Evolutionary conservation across 305 asterid genomes (phyloP), one percentile per base, ranked within the genome.

Genomic region (Fraxinus xanthoxyloides): DNA sequence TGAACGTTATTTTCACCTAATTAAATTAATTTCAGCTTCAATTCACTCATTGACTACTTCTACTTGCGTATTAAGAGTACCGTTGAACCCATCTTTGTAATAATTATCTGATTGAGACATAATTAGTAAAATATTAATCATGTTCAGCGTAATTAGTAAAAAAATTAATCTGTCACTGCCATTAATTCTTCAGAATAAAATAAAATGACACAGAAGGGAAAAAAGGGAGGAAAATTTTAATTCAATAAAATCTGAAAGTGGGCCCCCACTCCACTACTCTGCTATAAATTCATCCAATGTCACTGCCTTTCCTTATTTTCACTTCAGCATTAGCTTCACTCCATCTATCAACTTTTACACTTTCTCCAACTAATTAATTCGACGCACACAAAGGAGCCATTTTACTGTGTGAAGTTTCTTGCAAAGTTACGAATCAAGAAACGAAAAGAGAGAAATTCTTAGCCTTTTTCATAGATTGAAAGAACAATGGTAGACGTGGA

Each of bases 401-500:
- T 54, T 78, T 69, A 31, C 24, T 70, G 40, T 31, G 23, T 67
- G 32, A 77, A n/a, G 34, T 31, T 35, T 28, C 40, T 17, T 78
- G 80, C 82, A 59, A 72, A 78, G 54, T 63, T 43, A 84, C 43
- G 1, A 36, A 73, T 80, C 83, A 72, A 84, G 23, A 78, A 77
- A 9, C 70, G 67, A 72, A 75, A 84, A 1, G 26, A 54, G 9
- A 54, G 10, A 54, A 32, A 24, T 72, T 75, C 59, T 36, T 36
- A 38, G 34, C 15, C 7, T 75, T 34, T 65, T 38, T 32, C 34
- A 24, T 76, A 1, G 15, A n/a, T 7, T 59, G 69, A 2, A 59
- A 59, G 30, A 7, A 36, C 63, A 5, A 95, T 95, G 99, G 99
- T 95, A 19, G 99, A 95, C 86, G 99, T 95, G 4, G 99, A 95